Evolutionary conservation across 352 stramenopile genomes (phyloP).

Genomic region (Globisporangium takayamanum): DNA sequence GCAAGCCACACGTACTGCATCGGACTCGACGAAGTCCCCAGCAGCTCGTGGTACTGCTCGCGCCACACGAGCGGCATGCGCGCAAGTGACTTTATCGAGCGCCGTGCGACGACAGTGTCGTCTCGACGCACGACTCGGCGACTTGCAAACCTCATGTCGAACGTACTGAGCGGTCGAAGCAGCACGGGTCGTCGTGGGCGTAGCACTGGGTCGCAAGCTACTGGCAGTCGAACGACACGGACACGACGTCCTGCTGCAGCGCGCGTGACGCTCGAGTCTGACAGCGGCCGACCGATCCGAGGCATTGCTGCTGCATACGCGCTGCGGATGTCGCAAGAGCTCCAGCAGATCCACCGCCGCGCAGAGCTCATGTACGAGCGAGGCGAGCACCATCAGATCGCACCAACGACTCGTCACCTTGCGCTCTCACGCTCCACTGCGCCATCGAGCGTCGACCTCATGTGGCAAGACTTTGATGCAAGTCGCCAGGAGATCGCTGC

Average conservation of each 20-base stretch:
- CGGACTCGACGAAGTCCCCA: constrained; percentile 44
- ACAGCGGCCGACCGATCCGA: constrained; percentile 40
- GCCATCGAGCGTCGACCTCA: constrained; percentile 28
- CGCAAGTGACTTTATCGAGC: constrained; percentile 50
- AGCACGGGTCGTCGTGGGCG: constrained; percentile 3
- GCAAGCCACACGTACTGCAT: constrained; percentile 76
- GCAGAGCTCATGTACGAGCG: constrained; percentile 71
- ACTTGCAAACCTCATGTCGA: constrained; percentile 71
- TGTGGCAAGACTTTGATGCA: constrained; percentile 56
- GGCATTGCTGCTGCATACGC: constrained; percentile 62
- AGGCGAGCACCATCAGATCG: constrained; percentile 40
- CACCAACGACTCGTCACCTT: constrained; percentile 15
- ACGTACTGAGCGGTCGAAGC: constrained; percentile 32
- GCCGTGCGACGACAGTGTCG: constrained; percentile 53
- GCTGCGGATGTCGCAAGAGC: constrained; percentile 69
- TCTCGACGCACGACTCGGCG: constrained; percentile 49
- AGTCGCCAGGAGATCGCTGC: constrained; percentile 40
- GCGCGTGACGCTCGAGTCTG: constrained; percentile 20
- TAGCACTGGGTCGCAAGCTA: constrained; percentile 6
- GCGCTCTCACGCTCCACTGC: constrained; percentile 22
- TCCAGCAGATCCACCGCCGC: constrained; percentile 61
- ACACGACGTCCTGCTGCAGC: constrained; percentile 2
- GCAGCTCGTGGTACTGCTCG: constrained; percentile 67
- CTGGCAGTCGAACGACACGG: constrained; percentile 1
- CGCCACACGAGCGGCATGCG: constrained; percentile 28